Percentiles rank a stretch among this genome's conserved stretches.
Conservation (phyloP, 169 alveolate genomes). For the Eimeria nieschulzi region DNA sequence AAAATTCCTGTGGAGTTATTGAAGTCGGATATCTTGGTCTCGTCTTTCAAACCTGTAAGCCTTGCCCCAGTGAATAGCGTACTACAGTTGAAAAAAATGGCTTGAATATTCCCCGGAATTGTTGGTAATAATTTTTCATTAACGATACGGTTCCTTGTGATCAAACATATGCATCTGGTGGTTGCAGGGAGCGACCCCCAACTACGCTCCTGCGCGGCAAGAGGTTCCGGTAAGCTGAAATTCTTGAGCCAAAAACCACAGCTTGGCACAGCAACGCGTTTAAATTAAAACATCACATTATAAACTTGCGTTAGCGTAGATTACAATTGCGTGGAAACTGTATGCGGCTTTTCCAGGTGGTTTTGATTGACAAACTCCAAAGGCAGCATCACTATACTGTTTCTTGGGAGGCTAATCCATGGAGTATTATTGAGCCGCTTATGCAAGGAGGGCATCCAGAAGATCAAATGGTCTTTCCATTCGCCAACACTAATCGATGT, state of each 20-base stretch:
- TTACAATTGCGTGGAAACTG: background rate
- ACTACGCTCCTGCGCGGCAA: conserved; percentile 48
- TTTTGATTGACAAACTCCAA: conserved; percentile 23
- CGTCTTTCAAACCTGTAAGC: conserved; percentile 37
- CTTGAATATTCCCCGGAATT: background rate
- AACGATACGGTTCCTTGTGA: background rate
- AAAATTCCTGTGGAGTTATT: conserved; percentile 45
- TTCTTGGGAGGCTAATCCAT: conserved; percentile 23
- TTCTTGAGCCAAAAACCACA: no score
- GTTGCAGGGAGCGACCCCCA: conserved; percentile 59
- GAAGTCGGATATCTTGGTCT: conserved; percentile 26
- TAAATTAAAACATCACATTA: no score
- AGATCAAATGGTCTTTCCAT: conserved; percentile 44
- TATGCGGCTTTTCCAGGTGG: conserved; percentile 25
- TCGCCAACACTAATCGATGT: conserved; percentile 37
- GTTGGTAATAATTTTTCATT: background rate
- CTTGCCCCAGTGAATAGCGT: background rate
- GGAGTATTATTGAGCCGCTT: conserved; percentile 8
- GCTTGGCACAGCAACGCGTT: no score
- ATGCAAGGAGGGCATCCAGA: conserved; percentile 58
- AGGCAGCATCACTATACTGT: conserved; percentile 39
- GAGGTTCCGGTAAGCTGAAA: conserved; percentile 42
- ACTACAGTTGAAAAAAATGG: background rate
- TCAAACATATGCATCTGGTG: background rate
- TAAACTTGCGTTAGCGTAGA: background rate